Evolutionary conservation across 768 basidiomycete species (phyloP).

Genomic region (Calocybe indica): DNA sequence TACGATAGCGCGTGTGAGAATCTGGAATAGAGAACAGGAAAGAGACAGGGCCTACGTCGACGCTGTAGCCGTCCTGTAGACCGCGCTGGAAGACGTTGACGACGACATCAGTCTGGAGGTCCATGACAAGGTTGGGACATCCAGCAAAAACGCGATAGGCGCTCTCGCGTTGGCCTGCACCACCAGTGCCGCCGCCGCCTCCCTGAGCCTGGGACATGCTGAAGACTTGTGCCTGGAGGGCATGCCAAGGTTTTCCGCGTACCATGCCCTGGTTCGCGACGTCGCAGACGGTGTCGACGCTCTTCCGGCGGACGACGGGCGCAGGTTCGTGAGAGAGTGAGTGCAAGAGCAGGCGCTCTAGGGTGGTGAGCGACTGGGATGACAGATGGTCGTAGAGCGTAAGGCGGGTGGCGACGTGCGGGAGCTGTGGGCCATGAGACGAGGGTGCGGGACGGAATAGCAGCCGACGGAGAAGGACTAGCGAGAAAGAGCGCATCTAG

Average conservation of each 20-base stretch:
- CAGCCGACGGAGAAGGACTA: slow-evolving; percentile 74
- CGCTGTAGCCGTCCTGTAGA: slow-evolving; percentile 56
- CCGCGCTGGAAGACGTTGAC: slow-evolving; percentile 62
- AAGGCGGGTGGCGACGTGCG: slow-evolving; percentile 28
- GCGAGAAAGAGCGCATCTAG: slow-evolving; percentile 82
- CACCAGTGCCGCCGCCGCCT: slow-evolving; percentile 12
- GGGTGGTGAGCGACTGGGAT: slow-evolving; percentile 52
- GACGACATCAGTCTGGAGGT: slow-evolving; percentile 68
- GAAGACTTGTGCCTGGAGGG: slow-evolving; percentile 67
- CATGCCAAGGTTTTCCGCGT: slow-evolving; percentile 78
- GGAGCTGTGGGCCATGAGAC: slow-evolving; percentile 7
- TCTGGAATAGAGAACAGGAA: background rate
- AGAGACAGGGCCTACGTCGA: slow-evolving; percentile 38
- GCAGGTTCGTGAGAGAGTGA: slow-evolving; percentile 59
- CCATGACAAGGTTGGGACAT: slow-evolving; percentile 71
- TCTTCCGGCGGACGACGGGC: slow-evolving; percentile 56
- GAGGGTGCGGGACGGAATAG: slow-evolving; percentile 58
- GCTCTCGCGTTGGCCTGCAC: slow-evolving; percentile 40
- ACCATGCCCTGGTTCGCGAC: slow-evolving; percentile 70
- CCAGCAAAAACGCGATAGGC: slow-evolving; percentile 71
- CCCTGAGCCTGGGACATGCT: slow-evolving; percentile 45
- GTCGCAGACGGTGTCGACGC: slow-evolving; percentile 72
- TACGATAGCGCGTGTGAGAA: slow-evolving; percentile 16
- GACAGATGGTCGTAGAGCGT: slow-evolving; percentile 77
- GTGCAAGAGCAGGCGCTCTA: slow-evolving; percentile 69